phyloP scores from a whole-genome alignment of 2,329 filamentous ascomycete genomes.

The Curvularia hawaiiensis region DNA sequence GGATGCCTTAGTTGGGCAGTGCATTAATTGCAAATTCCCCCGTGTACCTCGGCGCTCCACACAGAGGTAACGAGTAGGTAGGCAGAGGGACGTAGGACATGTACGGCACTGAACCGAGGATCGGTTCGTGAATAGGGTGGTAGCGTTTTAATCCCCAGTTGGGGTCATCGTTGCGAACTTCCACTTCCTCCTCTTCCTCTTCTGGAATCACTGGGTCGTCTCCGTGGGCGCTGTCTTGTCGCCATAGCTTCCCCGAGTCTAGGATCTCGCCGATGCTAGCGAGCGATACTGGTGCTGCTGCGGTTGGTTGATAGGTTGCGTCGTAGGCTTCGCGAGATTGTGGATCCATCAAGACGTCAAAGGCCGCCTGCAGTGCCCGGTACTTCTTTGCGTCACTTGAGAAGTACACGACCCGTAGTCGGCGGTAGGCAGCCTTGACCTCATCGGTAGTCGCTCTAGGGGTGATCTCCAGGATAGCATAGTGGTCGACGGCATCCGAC shows the following conservation, averaged over 20 bases:
- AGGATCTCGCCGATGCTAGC: constrained; percentile 20
- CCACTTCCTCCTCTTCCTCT: constrained; percentile 28
- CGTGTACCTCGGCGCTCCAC: constrained; percentile 33
- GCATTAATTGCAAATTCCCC: constrained; percentile 24
- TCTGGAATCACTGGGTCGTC: constrained; percentile 19
- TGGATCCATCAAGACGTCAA: constrained; percentile 36
- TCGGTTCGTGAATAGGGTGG: constrained; percentile 21
- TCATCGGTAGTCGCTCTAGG: constrained; percentile 35
- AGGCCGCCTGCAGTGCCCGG: constrained; percentile 36
- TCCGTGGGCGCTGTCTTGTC: constrained; percentile 31
- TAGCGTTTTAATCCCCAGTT: constrained; percentile 36
- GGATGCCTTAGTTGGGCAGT: constrained; percentile 15
- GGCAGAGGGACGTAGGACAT: constrained; percentile 34
- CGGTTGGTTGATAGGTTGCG: constrained; percentile 20
- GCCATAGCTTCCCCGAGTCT: constrained; percentile 28
- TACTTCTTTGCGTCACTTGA: constrained; percentile 36
- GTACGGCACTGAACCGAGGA: constrained; percentile 34
- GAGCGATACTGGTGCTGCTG: constrained; percentile 9
- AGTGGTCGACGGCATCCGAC: constrained; percentile 37
- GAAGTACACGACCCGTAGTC: constrained; percentile 38
- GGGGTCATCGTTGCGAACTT: constrained; percentile 26
- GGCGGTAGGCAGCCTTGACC: constrained; percentile 36
- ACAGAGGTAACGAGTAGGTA: constrained; percentile 11
- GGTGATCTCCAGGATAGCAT: constrained; percentile 34
- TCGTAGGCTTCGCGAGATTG: constrained; percentile 39